These are phyloP conservation scores for Exophiala spinifera DNA, from an alignment of 2,329 filamentous ascomycete species.

Conservation along the genomic window DNA sequence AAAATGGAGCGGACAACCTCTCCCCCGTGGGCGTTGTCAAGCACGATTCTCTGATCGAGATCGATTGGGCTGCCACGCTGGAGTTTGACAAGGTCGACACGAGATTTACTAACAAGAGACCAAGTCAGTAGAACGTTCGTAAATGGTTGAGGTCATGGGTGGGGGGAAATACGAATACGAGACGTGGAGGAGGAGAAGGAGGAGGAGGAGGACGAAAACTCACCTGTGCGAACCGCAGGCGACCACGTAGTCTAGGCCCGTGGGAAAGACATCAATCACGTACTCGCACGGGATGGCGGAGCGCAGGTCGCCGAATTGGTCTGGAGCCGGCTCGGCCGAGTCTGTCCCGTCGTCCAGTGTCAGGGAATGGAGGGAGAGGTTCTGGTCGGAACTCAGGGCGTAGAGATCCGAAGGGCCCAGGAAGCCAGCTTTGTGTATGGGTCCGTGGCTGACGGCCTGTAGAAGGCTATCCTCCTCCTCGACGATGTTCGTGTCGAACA, in stretches of 20 bases:
- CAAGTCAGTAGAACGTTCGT: too few relatives aligned
- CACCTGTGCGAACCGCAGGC: conserved; percentile 28
- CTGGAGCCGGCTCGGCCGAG: conserved; percentile 47
- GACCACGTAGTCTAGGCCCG: conserved; percentile 23
- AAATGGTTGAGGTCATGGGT: too few relatives aligned
- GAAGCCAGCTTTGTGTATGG: conserved; percentile 61
- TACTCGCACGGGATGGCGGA: conserved; percentile 57
- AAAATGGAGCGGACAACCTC: conserved; percentile 48
- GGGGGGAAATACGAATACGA: too few relatives aligned
- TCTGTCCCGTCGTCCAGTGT: conserved; percentile 37
- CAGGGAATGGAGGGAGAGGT: conserved; percentile 56
- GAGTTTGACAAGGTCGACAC: conserved; percentile 40
- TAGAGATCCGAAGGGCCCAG: conserved; percentile 53
- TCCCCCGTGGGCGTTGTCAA: conserved; percentile 48
- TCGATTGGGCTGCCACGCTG: conserved; percentile 34
- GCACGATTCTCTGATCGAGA: conserved; percentile 39
- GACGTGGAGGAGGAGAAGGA: background rate
- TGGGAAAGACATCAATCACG: conserved; percentile 51
- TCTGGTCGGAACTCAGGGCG: conserved; percentile 61
- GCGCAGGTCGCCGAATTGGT: conserved; percentile 56
- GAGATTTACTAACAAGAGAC: conserved; percentile 20
- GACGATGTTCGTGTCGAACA: conserved; percentile 56
- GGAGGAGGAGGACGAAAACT: background rate
- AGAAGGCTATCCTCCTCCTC: conserved; percentile 62
- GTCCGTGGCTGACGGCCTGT: conserved; percentile 62